A percentile compares a stretch with the other conserved stretches of the same genome.
Conservation (phyloP, 1,139 yeast species). For the Sugiyamaella japonica region DNA sequence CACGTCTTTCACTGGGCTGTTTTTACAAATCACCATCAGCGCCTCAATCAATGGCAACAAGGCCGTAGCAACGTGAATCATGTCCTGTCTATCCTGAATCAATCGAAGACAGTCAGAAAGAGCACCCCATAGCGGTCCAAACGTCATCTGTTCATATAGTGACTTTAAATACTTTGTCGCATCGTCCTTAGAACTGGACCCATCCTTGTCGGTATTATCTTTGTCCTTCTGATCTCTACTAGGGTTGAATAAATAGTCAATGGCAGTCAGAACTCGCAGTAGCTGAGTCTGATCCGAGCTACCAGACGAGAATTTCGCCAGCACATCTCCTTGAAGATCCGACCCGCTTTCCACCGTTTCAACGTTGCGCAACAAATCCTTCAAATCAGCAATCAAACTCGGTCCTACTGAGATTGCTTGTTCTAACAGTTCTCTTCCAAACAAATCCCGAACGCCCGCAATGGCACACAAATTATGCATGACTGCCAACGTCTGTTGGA, state of each 20-base stretch:
- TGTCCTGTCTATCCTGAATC: conserved; percentile 42
- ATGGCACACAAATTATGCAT: conserved; percentile 75
- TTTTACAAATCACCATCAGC: conserved; percentile 92
- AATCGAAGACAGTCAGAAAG: conserved; percentile 72
- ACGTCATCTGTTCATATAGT: conserved; percentile 63
- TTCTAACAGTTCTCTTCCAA: conserved; percentile 67
- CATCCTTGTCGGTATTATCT: conserved; percentile 30
- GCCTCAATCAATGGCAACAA: conserved; percentile 87
- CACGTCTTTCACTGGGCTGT: conserved; percentile 66
- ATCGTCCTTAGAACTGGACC: conserved; percentile 39
- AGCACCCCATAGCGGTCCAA: conserved; percentile 85
- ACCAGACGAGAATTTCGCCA: conserved; percentile 73
- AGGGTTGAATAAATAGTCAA: conserved; percentile 74
- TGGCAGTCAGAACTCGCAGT: conserved; percentile 79
- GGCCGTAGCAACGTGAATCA: conserved; percentile 76
- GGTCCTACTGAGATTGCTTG: conserved; percentile 66
- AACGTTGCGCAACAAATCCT: conserved; percentile 52
- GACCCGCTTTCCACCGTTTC: conserved; percentile 42
- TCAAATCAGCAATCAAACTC: conserved; percentile 57
- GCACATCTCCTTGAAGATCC: conserved; percentile 54
- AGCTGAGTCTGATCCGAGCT: conserved; percentile 88
- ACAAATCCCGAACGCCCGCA: conserved; percentile 61
- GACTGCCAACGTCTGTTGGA: conserved; percentile 78
- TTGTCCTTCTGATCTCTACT: conserved; percentile 26
- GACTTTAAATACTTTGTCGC: conserved; percentile 45